Conservation (phyloP, 1,284 basidiomycete genomes). For the Marasmius sp. region DNA sequence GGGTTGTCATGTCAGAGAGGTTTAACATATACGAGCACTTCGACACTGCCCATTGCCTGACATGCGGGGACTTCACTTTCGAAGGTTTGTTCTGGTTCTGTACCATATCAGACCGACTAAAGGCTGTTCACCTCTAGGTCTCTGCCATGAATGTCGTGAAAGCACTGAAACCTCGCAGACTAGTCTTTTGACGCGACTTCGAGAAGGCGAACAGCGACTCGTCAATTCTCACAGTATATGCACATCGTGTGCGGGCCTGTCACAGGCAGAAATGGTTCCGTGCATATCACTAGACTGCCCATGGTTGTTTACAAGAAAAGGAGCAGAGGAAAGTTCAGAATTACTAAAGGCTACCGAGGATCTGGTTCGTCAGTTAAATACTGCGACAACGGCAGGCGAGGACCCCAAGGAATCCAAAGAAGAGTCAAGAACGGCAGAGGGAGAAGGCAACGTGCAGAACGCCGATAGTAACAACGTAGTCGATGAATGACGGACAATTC, state of each 20-base stretch:
- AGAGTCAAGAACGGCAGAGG: neutral
- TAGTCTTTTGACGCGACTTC: slow-evolving; percentile 55
- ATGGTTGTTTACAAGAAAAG: slow-evolving; percentile 75
- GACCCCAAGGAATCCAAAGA: neutral
- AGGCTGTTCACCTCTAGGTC: slow-evolving; percentile 37
- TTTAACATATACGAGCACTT: slow-evolving; percentile 78
- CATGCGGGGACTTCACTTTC: slow-evolving; percentile 59
- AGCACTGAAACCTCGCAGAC: slow-evolving; percentile 61
- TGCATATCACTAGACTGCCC: slow-evolving; percentile 88
- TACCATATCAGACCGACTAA: slow-evolving; percentile 2
- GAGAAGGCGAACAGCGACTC: slow-evolving; percentile 57
- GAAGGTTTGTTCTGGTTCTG: slow-evolving; percentile 43
- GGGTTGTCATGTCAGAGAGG: slow-evolving; percentile 30
- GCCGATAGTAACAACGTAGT: neutral
- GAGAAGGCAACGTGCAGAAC: neutral
- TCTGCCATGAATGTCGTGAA: slow-evolving; percentile 66
- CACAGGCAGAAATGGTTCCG: slow-evolving; percentile 58
- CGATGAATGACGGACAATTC: slow-evolving; percentile 14
- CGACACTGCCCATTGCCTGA: slow-evolving; percentile 66
- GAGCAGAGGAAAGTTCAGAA: slow-evolving; percentile 59
- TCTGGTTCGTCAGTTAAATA: slow-evolving; percentile 21
- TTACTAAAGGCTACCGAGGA: slow-evolving; percentile 31
- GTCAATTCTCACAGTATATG: slow-evolving; percentile 69
- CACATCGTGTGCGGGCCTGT: slow-evolving; percentile 60
- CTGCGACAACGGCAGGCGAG: neutral